A percentile compares a stretch with the other conserved stretches of the same genome.
Evolutionary conservation across 495 filamentous ascomycete species (phyloP).

Genomic region (Hypoxylon rickii): DNA sequence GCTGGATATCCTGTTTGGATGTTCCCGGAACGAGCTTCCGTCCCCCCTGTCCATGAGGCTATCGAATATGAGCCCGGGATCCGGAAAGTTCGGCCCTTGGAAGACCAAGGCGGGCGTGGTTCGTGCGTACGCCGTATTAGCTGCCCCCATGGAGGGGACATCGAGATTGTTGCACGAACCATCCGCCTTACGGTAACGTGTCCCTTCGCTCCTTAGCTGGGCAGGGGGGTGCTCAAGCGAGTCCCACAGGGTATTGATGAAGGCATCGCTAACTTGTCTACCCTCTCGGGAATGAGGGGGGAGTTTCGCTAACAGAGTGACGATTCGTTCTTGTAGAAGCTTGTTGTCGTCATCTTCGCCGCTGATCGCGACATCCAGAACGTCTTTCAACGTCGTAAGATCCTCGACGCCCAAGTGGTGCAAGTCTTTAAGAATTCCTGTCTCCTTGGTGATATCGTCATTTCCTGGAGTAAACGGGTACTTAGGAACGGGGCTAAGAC

Average conservation of each 20-base stretch:
- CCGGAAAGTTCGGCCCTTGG: constrained; percentile 66
- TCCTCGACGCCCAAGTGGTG: constrained; percentile 36
- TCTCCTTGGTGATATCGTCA: constrained; percentile 28
- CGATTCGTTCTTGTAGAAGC: constrained; percentile 44
- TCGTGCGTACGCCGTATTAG: constrained; percentile 66
- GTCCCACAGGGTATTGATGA: constrained; percentile 64
- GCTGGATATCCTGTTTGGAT: constrained; percentile 75
- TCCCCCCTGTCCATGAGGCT: constrained; percentile 62
- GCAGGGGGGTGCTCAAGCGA: constrained; percentile 68
- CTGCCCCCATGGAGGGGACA: constrained; percentile 63
- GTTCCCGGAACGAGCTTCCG: constrained; percentile 58
- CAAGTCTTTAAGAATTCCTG: constrained; percentile 35
- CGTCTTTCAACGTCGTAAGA: constrained; percentile 39
- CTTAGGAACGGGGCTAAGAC: constrained; percentile 33
- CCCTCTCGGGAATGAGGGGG: constrained; percentile 37
- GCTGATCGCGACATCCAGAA: constrained; percentile 39
- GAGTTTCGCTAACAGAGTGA: constrained; percentile 43
- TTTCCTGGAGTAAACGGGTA: constrained; percentile 38
- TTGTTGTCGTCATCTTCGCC: constrained; percentile 44
- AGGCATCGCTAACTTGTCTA: constrained; percentile 38
- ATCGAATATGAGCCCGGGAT: constrained; percentile 75
- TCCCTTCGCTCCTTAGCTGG: constrained; percentile 50
- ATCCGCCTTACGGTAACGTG: constrained; percentile 65
- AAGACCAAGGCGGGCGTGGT: constrained; percentile 58
- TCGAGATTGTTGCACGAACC: constrained; percentile 64